phyloP scores from a whole-genome alignment of 1,139 yeast genomes.

The Cylindricascospora bacillispora region DNA sequence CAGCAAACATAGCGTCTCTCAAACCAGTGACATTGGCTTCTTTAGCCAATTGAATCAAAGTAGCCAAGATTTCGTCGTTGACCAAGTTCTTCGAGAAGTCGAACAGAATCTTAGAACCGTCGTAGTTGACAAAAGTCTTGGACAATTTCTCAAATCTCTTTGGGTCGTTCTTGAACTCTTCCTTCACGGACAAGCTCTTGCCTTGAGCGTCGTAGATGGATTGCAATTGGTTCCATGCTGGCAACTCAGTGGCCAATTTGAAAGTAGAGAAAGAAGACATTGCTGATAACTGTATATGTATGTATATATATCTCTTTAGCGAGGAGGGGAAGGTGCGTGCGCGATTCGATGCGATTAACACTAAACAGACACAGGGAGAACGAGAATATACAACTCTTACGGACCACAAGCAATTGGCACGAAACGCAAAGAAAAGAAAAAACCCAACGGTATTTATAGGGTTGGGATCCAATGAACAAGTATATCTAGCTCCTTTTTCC shows the following conservation, averaged over 20 bases:
- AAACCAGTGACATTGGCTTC: slow-evolving; percentile 80
- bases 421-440: no score
- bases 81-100: slow-evolving; percentile 92
- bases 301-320: no score
- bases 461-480: no score
- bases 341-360: no score
- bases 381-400: no score
- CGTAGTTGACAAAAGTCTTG: slow-evolving; percentile 67
- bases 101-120: slow-evolving; percentile 77
- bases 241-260: slow-evolving; percentile 59
- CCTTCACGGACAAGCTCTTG: slow-evolving; percentile 56
- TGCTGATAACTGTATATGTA: neutral
- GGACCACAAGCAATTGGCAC: no score
- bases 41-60: slow-evolving; percentile 67
- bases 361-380: no score
- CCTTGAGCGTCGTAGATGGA: slow-evolving; percentile 54
- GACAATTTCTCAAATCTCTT: slow-evolving; percentile 65
- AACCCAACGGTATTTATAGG: no score
- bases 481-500: no score
- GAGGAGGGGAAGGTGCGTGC: no score
- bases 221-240: slow-evolving; percentile 78
- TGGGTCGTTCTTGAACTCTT: slow-evolving; percentile 64
- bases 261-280: slow-evolving; percentile 32
- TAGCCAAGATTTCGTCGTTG: slow-evolving; percentile 63
- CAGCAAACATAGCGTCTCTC: slow-evolving; percentile 84